Base-by-base conservation (phyloP, 352 stramenopile species). In the Phytophthora uliginosa region DNA sequence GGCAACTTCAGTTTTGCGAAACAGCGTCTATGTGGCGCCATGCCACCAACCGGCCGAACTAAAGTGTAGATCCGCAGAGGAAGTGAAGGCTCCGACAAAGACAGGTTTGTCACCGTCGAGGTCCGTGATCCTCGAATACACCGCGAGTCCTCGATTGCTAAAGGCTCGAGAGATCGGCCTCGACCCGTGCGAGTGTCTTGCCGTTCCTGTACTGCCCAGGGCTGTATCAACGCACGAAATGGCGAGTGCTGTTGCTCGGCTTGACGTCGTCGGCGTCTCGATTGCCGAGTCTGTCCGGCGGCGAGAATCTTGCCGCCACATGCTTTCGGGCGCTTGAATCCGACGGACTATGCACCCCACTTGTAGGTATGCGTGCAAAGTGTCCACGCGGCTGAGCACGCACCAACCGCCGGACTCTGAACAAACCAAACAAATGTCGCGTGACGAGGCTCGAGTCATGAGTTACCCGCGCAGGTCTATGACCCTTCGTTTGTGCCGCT, bases 331-430 rank as follows among this genome's bases (percentile, higher is more conserved):
- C 5, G 17, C 51, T 58, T 38, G 52, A 54, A 20, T 70, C 28
- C 26, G n/a, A 47, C 42, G 42, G 34, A 70, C 31, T 64, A 53
- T 70, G 54, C 45, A 59, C 64, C n/a, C 22, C 33, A 71, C 36
- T 18, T 42, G 13, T 42, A 15, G 26, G 3, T 31, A 3, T 42
- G 55, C 26, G 57, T 70, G 45, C 54, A 65, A 65, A 24, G 51
- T 52, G 8, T 60, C 47, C 61, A 54, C 34, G 18, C 48, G 50
- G 28, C 59, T 15, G 33, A 69, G 26, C 62, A 69, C 62, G 62
- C 62, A 20, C 61, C 31, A 17, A 59, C 56, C 64, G 55, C 48
- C 64, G 54, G 55, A 64, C 45, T 57, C 33, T 15, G 60, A 58
- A 31, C 59, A 59, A 66, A 45, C 24, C 24, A 26, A 26, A 26